Conservation (phyloP, 345 rosid species). For the Lepidium sativum region DNA sequence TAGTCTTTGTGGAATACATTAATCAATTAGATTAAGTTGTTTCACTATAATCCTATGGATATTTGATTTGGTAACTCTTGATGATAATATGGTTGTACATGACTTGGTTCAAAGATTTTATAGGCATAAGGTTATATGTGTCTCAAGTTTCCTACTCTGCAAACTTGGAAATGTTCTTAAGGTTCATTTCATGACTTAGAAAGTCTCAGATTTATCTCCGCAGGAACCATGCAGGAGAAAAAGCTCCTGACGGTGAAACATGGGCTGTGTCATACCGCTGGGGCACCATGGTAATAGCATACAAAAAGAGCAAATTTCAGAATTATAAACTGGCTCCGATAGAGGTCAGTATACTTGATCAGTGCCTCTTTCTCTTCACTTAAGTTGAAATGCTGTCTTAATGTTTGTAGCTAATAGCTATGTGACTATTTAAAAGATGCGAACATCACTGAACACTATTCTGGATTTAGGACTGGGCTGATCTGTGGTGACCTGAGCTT, state of each 20-base stretch:
- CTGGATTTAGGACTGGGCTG: slow-evolving; percentile 77
- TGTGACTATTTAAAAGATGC: not conserved
- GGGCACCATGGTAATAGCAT: slow-evolving; percentile 85
- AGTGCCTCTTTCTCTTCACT: not conserved
- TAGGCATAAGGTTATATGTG: not conserved
- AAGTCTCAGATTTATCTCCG: slow-evolving; percentile 64
- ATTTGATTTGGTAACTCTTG: not conserved
- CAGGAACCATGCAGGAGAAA: slow-evolving; percentile 64
- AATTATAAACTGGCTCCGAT: slow-evolving; percentile 64
- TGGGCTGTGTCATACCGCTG: slow-evolving; percentile 95
- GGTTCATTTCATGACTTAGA: slow-evolving; percentile 30
- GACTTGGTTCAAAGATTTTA: not conserved
- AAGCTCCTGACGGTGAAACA: slow-evolving; percentile 55
- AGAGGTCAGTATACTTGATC: slow-evolving; percentile 37
- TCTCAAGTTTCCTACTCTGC: not conserved
- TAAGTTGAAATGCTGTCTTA: not conserved
- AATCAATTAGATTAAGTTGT: not conserved
- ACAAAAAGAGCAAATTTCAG: slow-evolving; percentile 66
- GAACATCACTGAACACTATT: not conserved
- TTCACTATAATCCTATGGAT: not conserved
- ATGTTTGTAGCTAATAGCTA: not conserved
- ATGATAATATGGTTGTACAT: not conserved
- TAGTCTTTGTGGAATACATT: not conserved
- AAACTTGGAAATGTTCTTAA: not conserved
- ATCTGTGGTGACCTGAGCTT: slow-evolving; percentile 85